phyloP scores from a whole-genome alignment of 805 yeast species.

The Sungouiella blattae region DNA sequence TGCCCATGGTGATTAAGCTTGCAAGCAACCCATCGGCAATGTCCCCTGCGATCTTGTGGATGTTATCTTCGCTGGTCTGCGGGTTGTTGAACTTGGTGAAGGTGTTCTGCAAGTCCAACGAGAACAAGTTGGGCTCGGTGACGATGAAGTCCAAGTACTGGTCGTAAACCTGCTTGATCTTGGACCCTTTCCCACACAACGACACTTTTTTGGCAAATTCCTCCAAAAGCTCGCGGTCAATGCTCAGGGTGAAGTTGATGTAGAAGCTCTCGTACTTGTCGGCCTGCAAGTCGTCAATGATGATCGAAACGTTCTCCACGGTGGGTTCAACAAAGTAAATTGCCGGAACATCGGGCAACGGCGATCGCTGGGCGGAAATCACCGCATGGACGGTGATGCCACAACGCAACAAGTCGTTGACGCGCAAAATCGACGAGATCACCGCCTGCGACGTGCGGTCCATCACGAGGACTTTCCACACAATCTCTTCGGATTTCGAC shows the following conservation, averaged over 20 bases:
- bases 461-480: conserved; percentile 88
- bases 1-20: conserved; percentile 69
- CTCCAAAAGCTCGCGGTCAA: conserved; percentile 77
- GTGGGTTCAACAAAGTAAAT: conserved; percentile 91
- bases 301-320: conserved; percentile 62
- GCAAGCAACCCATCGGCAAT: conserved; percentile 82
- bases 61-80: conserved; percentile 66
- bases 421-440: conserved; percentile 86
- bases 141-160: conserved; percentile 91
- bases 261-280: conserved; percentile 79
- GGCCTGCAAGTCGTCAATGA: conserved; percentile 66
- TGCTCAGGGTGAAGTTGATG: conserved; percentile 80
- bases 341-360: conserved; percentile 92
- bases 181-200: conserved; percentile 60
- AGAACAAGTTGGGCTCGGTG: conserved; percentile 87
- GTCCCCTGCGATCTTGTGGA: conserved; percentile 61
- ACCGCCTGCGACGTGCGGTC: conserved; percentile 81
- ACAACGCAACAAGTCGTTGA: conserved; percentile 81
- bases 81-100: conserved; percentile 73
- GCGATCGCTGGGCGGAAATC: conserved; percentile 67
- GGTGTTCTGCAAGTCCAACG: conserved; percentile 63
- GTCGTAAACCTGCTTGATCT: conserved; percentile 86
- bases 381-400: conserved; percentile 90
- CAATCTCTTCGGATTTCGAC: conserved; percentile 58
- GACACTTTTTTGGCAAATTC: conserved; percentile 85